Conservation (phyloP, 208 protist species). For the Leishmania martiniquensis region DNA sequence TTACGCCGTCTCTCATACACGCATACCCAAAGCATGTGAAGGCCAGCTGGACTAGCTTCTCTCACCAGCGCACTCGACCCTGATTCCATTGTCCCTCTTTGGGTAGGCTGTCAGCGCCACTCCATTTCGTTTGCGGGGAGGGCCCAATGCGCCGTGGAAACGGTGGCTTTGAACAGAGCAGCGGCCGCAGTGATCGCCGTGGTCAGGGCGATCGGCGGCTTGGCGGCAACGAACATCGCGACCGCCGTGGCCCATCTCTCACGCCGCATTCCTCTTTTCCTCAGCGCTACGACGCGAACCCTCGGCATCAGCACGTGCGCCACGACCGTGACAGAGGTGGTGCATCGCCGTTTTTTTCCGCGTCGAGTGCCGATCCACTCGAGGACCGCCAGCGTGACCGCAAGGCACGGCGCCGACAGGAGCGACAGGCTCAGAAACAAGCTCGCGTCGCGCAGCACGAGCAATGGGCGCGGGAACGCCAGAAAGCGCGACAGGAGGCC, state of each 20-base stretch:
- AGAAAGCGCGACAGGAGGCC: constrained; percentile 20
- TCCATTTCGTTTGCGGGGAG: not conserved
- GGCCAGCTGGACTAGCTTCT: too few relatives aligned
- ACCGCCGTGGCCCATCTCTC: constrained; percentile 20
- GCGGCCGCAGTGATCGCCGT: constrained; percentile 18
- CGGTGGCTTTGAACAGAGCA: not conserved
- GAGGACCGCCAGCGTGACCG: constrained; percentile 58
- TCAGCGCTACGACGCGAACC: not conserved
- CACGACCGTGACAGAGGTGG: not conserved
- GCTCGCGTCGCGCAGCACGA: constrained; percentile 60
- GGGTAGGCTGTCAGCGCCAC: too few relatives aligned
- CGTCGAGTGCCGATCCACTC: constrained; percentile 15
- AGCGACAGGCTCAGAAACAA: constrained; percentile 48
- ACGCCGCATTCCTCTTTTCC: not conserved
- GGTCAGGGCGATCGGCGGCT: constrained; percentile 3
- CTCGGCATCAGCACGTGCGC: not conserved
- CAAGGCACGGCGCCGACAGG: constrained; percentile 62
- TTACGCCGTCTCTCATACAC: not conserved
- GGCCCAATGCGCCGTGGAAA: not conserved
- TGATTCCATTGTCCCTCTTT: not conserved
- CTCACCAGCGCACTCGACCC: not conserved
- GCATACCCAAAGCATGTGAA: too few relatives aligned
- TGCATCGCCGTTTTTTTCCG: not conserved
- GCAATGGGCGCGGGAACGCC: constrained; percentile 56
- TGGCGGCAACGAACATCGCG: not conserved